Percentiles rank a stretch among this genome's conserved stretches.
phyloP scores from a whole-genome alignment of 1,139 yeast genomes.

The Protomyces inundatus region DNA sequence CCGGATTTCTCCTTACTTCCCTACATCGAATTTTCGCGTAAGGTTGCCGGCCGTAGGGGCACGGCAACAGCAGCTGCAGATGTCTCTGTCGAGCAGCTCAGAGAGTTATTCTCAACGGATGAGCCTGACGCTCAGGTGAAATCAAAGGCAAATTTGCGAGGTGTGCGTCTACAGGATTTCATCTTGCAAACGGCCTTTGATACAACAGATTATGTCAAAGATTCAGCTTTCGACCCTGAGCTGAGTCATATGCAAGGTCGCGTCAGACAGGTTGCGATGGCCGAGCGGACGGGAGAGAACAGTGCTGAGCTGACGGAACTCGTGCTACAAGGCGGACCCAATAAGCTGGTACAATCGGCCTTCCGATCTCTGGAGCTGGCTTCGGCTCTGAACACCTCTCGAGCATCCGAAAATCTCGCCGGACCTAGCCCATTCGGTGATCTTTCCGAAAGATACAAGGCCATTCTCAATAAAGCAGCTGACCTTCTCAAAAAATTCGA shows the following conservation, averaged over 20 bases:
- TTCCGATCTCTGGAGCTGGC: too few species aligned
- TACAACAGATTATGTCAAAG: not conserved
- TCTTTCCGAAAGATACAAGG: too few species aligned
- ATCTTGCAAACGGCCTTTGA: not conserved
- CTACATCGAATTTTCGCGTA: conserved; percentile 6
- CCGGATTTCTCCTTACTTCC: not conserved
- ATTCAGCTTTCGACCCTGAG: not conserved
- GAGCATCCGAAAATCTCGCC: too few species aligned
- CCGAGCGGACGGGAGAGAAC: not conserved
- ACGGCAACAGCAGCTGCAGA: not conserved
- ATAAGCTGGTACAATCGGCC: too few species aligned
- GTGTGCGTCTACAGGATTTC: not conserved
- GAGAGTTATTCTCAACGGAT: not conserved
- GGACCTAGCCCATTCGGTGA: too few species aligned
- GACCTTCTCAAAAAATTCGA: too few species aligned
- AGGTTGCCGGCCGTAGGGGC: not conserved
- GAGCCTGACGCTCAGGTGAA: not conserved
- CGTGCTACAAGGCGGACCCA: too few species aligned
- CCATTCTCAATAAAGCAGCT: too few species aligned
- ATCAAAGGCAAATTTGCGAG: not conserved
- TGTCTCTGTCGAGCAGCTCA: not conserved
- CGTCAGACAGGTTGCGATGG: not conserved
- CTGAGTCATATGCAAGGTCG: not conserved
- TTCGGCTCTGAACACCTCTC: too few species aligned
- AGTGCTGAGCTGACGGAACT: not conserved